phyloP scores from a whole-genome alignment of 2,329 filamentous ascomycete species.

The Cladosporium sp. region DNA sequence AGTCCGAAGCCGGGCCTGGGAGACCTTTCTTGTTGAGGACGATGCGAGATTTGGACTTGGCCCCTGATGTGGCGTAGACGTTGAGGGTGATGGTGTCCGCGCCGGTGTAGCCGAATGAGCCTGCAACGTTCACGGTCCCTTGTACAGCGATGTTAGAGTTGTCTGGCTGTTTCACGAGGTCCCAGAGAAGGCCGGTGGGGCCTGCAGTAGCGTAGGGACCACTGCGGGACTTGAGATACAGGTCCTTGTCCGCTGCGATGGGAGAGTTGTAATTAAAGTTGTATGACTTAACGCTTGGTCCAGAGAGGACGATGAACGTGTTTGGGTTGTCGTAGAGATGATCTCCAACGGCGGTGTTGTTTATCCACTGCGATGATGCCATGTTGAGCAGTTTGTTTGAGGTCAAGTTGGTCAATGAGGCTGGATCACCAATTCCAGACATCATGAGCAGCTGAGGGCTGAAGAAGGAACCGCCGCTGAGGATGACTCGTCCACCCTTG shows the following conservation, averaged over 20 bases:
- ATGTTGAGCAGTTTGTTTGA: slow-evolving; percentile 33
- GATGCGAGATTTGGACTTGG: slow-evolving; percentile 47
- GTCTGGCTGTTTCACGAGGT: slow-evolving; percentile 49
- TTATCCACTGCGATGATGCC: slow-evolving; percentile 43
- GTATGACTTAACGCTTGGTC: slow-evolving; percentile 48
- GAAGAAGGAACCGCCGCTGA: slow-evolving; percentile 53
- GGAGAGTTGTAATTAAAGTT: slow-evolving; percentile 45
- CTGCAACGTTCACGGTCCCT: slow-evolving; percentile 49
- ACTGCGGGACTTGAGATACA: slow-evolving; percentile 46
- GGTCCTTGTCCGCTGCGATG: slow-evolving; percentile 36
- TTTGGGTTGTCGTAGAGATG: slow-evolving; percentile 49
- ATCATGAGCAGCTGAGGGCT: slow-evolving; percentile 57
- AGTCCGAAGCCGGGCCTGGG: slow-evolving; percentile 47
- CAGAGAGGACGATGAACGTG: slow-evolving; percentile 46
- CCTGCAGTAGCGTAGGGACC: slow-evolving; percentile 52
- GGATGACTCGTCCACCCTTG: slow-evolving; percentile 42
- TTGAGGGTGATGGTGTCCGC: slow-evolving; percentile 52
- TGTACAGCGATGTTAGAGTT: slow-evolving; percentile 47
- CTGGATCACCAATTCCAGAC: slow-evolving; percentile 46
- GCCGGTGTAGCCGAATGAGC: slow-evolving; percentile 45
- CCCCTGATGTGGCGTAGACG: slow-evolving; percentile 53
- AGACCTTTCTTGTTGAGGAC: slow-evolving; percentile 54
- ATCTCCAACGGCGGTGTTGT: slow-evolving; percentile 46
- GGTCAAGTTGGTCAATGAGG: slow-evolving; percentile 34
- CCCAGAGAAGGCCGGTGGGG: slow-evolving; percentile 52